A percentile compares a stretch with the other conserved stretches of the same genome.
Evolutionary conservation across 108 stramenopile species (phyloP).

Genomic region (Conticribra weissflogii): DNA sequence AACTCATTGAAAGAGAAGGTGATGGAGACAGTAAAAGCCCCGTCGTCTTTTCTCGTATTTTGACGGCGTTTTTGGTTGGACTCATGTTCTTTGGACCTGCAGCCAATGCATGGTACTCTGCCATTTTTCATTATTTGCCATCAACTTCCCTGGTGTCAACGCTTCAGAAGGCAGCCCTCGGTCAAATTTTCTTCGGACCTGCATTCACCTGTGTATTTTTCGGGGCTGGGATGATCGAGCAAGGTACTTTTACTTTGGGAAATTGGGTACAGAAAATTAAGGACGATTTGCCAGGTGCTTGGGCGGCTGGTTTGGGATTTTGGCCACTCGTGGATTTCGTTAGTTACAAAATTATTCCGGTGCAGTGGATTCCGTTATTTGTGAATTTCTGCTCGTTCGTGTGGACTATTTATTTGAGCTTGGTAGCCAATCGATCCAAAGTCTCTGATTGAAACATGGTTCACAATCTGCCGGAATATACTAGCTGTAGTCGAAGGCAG

Average conservation of each 20-base stretch:
- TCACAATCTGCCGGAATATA: too few relatives aligned
- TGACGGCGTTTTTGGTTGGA: slow-evolving; percentile 66
- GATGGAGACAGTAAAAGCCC: slow-evolving; percentile 12
- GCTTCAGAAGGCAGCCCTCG: slow-evolving; percentile 78
- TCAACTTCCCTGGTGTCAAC: slow-evolving; percentile 66
- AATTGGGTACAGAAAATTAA: slow-evolving; percentile 71
- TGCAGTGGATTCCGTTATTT: slow-evolving; percentile 81
- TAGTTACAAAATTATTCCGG: slow-evolving; percentile 69
- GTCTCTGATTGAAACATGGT: slow-evolving; percentile 3
- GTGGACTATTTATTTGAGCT: slow-evolving; percentile 88
- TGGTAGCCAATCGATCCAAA: slow-evolving; percentile 63
- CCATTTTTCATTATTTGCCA: slow-evolving; percentile 65
- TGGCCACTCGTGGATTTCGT: slow-evolving; percentile 92
- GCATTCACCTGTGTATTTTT: slow-evolving; percentile 88
- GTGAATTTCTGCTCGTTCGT: slow-evolving; percentile 80
- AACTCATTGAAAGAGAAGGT: slow-evolving; percentile 59
- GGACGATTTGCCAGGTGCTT: slow-evolving; percentile 77
- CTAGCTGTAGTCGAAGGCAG: too few relatives aligned
- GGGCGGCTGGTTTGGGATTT: slow-evolving; percentile 77
- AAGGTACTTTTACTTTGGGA: slow-evolving; percentile 58
- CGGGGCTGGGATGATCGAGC: slow-evolving; percentile 64
- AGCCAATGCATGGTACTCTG: slow-evolving; percentile 84
- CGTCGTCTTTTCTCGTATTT: slow-evolving; percentile 51
- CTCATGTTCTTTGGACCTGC: slow-evolving; percentile 87
- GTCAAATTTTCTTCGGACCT: slow-evolving; percentile 89